These are phyloP conservation scores for Lodderomyces metapsilosis DNA, from an alignment of 1,139 yeast species.

Conservation along the genomic window DNA sequence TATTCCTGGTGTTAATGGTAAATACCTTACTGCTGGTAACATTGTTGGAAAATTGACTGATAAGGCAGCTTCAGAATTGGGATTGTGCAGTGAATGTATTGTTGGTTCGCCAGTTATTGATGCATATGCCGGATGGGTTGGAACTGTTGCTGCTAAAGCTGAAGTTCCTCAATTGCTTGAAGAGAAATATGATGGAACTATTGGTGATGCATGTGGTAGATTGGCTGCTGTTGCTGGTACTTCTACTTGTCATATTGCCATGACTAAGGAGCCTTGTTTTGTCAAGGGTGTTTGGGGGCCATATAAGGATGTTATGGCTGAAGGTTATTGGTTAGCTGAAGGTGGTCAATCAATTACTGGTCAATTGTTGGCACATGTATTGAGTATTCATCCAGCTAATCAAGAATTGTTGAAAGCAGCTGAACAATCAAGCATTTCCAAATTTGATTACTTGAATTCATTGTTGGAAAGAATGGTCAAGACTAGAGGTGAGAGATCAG, in stretches of 20 bases:
- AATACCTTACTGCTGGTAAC: slow-evolving; percentile 84
- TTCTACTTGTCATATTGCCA: slow-evolving; percentile 91
- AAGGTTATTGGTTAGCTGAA: slow-evolving; percentile 94
- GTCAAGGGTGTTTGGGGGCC: slow-evolving; percentile 99
- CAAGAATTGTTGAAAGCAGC: slow-evolving; percentile 64
- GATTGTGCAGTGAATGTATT: slow-evolving; percentile 72
- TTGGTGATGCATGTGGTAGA: slow-evolving; percentile 71
- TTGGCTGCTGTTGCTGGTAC: slow-evolving; percentile 98
- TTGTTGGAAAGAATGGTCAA: slow-evolving; percentile 66
- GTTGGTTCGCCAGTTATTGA: slow-evolving; percentile 97
- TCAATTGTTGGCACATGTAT: slow-evolving; percentile 86
- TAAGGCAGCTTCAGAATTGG: slow-evolving; percentile 77
- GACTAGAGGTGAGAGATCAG: slow-evolving; percentile 59
- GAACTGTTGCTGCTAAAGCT: slow-evolving; percentile 90
- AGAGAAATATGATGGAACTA: slow-evolving; percentile 33
- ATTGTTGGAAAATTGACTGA: slow-evolving; percentile 69
- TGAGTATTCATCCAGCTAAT: slow-evolving; percentile 86
- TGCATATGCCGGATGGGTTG: slow-evolving; percentile 98
- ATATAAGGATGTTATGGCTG: slow-evolving; percentile 85
- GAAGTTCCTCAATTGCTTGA: slow-evolving; percentile 50
- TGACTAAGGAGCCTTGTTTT: slow-evolving; percentile 81
- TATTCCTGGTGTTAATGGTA: slow-evolving; percentile 67
- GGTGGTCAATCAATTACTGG: slow-evolving; percentile 99
- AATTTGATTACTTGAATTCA: slow-evolving; percentile 79
- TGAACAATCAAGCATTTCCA: slow-evolving; percentile 64